Evolutionary conservation across 139 green algal species (phyloP).

Genomic region (Haematococcus lacustris): DNA sequence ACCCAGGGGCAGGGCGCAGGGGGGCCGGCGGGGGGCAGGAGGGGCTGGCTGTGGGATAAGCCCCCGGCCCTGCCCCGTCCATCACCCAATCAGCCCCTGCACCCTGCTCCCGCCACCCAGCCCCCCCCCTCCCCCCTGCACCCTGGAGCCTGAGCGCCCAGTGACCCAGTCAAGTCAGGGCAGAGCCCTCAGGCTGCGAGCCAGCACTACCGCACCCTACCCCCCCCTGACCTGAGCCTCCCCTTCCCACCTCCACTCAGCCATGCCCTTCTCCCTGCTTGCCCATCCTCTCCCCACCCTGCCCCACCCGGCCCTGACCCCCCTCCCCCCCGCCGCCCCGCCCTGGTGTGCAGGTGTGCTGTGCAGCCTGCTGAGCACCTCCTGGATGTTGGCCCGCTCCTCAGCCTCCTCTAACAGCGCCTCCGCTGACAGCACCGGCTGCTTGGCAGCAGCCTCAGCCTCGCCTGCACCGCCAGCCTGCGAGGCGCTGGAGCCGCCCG

Average conservation of each 20-base stretch:
- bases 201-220: too few species aligned
- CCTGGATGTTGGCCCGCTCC: constrained; percentile 52
- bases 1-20: too few species aligned
- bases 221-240: too few species aligned
- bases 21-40: too few species aligned
- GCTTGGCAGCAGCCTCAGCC: neutral
- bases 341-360: neutral
- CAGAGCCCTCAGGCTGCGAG: too few species aligned
- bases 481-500: constrained; percentile 4
- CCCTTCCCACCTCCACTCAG: neutral
- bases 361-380: constrained; percentile 18
- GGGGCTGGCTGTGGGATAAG: too few species aligned
- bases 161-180: too few species aligned
- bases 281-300: neutral
- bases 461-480: constrained; percentile 3
- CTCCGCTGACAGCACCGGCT: constrained; percentile 36
- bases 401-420: constrained; percentile 70
- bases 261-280: neutral
- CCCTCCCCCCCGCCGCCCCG: neutral
- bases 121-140: too few species aligned
- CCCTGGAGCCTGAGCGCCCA: too few species aligned
- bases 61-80: too few species aligned
- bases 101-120: too few species aligned
- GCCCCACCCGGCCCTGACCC: neutral
- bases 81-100: too few species aligned